These are phyloP conservation scores for Macaranga tanarius DNA, from an alignment of 441 rosid genomes.

Conservation along the genomic window DNA sequence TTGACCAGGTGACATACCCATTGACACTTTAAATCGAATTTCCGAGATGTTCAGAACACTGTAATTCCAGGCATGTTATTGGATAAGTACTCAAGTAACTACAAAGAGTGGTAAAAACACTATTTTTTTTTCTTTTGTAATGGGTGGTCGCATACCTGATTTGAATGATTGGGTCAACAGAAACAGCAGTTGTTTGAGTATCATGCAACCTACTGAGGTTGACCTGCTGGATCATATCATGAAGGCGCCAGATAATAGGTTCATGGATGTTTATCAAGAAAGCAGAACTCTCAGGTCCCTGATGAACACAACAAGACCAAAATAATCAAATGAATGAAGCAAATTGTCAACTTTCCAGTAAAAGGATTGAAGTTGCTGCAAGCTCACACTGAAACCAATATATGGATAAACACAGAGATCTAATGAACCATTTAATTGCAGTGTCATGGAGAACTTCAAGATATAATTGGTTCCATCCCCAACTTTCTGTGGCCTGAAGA, in stretches of 20 bases:
- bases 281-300: slow-evolving; percentile 87
- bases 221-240: slow-evolving; percentile 94
- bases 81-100: slow-evolving; percentile 10
- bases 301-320: slow-evolving; percentile 27
- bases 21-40: slow-evolving; percentile 87
- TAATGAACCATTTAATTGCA: slow-evolving; percentile 79
- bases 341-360: neutral
- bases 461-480: slow-evolving; percentile 69
- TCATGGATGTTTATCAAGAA: slow-evolving; percentile 89
- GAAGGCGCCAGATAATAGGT: slow-evolving; percentile 98
- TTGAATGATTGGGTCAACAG: slow-evolving; percentile 96
- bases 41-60: slow-evolving; percentile 90
- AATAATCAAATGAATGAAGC: slow-evolving; percentile 17
- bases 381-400: slow-evolving; percentile 74
- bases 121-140: neutral
- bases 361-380: slow-evolving; percentile 4
- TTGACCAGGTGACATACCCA: slow-evolving; percentile 98
- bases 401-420: slow-evolving; percentile 85
- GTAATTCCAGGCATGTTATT: slow-evolving; percentile 32
- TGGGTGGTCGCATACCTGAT: slow-evolving; percentile 59
- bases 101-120: slow-evolving; percentile 6
- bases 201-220: slow-evolving; percentile 69
- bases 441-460: slow-evolving; percentile 75
- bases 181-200: slow-evolving; percentile 71
- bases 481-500: slow-evolving; percentile 87